phyloP scores from a whole-genome alignment of 495 filamentous ascomycete genomes.

The Xylaria intraflava region DNA sequence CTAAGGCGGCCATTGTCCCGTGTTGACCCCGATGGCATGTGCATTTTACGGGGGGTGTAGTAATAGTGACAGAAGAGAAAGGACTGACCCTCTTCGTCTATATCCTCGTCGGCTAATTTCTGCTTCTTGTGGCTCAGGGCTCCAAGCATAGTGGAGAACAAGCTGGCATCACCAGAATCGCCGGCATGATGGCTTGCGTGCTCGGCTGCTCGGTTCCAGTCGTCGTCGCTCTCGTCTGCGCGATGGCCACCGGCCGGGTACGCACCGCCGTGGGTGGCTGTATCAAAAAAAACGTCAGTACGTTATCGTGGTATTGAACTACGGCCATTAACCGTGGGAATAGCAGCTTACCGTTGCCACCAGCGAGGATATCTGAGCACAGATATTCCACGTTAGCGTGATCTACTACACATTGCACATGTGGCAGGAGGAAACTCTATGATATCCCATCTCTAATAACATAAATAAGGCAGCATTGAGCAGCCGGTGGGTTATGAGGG shows the following conservation, averaged over 20 bases:
- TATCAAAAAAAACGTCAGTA: neutral
- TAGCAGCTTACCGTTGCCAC: conserved; percentile 20
- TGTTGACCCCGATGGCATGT: neutral
- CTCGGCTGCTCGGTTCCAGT: conserved; percentile 45
- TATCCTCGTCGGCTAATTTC: conserved; percentile 42
- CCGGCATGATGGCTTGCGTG: conserved; percentile 48
- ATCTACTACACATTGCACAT: neutral
- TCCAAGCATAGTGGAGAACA: conserved; percentile 48
- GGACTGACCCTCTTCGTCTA: conserved; percentile 51
- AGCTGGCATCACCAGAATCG: conserved; percentile 35
- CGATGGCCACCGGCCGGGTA: conserved; percentile 32
- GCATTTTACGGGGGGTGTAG: neutral
- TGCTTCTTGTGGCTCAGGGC: conserved; percentile 45
- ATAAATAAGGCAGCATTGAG: neutral
- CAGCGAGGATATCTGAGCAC: conserved; percentile 13
- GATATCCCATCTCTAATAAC: neutral
- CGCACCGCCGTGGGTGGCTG: conserved; percentile 34
- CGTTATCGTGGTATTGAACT: neutral
- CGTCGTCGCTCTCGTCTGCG: conserved; percentile 27
- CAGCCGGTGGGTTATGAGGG: neutral
- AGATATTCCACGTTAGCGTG: conserved; percentile 10
- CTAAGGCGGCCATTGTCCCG: neutral
- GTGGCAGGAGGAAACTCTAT: neutral
- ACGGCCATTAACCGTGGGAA: neutral
- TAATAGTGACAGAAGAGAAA: neutral